Conservation (phyloP, 805 yeast species). For the Kazachstania taianensis region DNA sequence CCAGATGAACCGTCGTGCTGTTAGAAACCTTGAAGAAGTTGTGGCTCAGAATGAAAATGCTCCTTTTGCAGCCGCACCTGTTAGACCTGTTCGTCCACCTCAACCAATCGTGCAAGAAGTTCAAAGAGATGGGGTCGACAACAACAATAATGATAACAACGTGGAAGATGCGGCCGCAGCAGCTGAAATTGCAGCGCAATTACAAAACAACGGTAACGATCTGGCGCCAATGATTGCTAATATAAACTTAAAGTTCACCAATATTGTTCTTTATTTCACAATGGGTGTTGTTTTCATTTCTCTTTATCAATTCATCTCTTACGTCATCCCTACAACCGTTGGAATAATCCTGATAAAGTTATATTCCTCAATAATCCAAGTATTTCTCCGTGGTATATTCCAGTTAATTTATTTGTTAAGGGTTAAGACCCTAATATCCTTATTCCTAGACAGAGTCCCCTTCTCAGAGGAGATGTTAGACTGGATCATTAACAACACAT, state of each 20-base stretch:
- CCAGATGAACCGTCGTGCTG: conserved; percentile 22
- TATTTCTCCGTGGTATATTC: conserved; percentile 10
- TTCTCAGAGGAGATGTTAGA: conserved; percentile 2
- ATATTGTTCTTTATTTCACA: conserved; percentile 17
- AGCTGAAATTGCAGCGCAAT: too few species aligned
- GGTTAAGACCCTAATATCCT: conserved; percentile 1
- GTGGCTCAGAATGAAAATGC: not conserved
- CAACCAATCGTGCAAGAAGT: conserved; percentile 5
- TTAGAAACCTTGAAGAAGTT: conserved; percentile 12
- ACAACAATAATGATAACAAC: too few species aligned
- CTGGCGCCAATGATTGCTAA: conserved; percentile 21
- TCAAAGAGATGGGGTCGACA: not conserved
- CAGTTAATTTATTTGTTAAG: conserved; percentile 7
- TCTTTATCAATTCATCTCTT: conserved; percentile 33
- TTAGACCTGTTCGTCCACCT: conserved; percentile 10
- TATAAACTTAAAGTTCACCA: conserved; percentile 16
- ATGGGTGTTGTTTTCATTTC: conserved; percentile 26
- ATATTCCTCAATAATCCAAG: conserved; percentile 10
- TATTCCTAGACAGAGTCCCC: conserved; percentile 5
- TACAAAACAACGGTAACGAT: too few species aligned
- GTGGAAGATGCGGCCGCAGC: too few species aligned
- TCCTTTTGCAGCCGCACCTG: conserved; percentile 2
- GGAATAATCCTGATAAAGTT: conserved; percentile 29
- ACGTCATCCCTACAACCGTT: conserved; percentile 38
- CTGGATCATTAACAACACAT: conserved; percentile 8